Conservation (phyloP, 2,329 filamentous ascomycete species). For the Canariomyces notabilis region DNA sequence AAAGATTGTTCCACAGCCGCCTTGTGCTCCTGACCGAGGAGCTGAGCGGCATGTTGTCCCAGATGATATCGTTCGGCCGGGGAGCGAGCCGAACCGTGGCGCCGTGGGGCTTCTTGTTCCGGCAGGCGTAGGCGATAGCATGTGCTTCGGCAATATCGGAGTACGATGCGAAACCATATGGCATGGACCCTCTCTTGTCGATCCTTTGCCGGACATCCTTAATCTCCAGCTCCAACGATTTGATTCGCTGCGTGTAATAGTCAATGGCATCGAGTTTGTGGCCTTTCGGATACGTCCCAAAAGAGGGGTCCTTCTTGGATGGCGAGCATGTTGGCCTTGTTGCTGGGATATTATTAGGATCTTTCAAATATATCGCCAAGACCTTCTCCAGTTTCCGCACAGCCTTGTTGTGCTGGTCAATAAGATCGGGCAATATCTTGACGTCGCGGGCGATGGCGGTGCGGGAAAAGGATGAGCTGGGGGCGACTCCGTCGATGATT, state of each 20-base stretch:
- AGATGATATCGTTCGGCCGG: conserved; percentile 86
- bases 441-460: conserved; percentile 87
- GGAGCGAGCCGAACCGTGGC: conserved; percentile 76
- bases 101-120: conserved; percentile 74
- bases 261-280: conserved; percentile 91
- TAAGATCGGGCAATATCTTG: conserved; percentile 79
- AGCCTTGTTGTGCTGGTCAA: conserved; percentile 73
- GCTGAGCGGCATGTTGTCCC: conserved; percentile 81
- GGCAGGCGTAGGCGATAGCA: conserved; percentile 73
- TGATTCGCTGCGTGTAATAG: conserved; percentile 81
- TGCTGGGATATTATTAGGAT: conserved; percentile 73
- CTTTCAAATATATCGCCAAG: conserved; percentile 83
- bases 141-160: conserved; percentile 84
- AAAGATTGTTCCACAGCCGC: conserved; percentile 73
- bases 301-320: conserved; percentile 71
- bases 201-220: conserved; percentile 75
- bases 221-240: conserved; percentile 75
- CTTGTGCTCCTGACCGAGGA: conserved; percentile 65
- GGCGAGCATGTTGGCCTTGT: conserved; percentile 74
- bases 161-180: conserved; percentile 93
- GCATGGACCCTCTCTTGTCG: conserved; percentile 81
- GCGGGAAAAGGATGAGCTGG: conserved; percentile 71
- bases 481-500: conserved; percentile 74
- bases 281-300: conserved; percentile 56
- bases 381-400: conserved; percentile 80